A percentile compares a stretch with the other conserved stretches of the same genome.
These are phyloP conservation scores for Komagataella phaffii DNA, from an alignment of 805 yeast genomes.

Conservation along the genomic window DNA sequence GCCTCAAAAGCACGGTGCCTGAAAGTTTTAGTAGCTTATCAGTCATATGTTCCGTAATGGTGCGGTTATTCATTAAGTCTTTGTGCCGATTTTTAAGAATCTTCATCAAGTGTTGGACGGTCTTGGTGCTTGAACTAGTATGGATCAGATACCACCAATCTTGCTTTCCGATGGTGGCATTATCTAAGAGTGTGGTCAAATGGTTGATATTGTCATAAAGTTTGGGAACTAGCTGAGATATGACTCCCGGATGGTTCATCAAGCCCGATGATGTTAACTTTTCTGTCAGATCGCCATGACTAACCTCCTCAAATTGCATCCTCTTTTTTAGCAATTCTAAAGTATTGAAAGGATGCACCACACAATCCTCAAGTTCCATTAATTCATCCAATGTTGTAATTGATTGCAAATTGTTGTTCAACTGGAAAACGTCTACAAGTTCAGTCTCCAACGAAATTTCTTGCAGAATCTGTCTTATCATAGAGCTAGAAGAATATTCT, in stretches of 20 bases:
- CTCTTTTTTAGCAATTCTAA: not conserved
- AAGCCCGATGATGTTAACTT: not conserved
- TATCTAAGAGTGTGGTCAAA: not conserved
- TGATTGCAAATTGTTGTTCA: not conserved
- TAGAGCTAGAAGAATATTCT: not conserved
- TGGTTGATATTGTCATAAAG: not conserved
- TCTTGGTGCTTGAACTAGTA: not conserved
- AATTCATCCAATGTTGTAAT: not conserved
- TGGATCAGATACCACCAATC: not conserved
- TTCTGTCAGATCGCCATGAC: not conserved
- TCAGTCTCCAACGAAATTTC: not conserved
- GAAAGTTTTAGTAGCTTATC: not conserved
- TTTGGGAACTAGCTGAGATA: not conserved
- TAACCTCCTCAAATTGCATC: not conserved
- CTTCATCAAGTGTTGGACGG: not conserved
- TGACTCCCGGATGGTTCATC: not conserved
- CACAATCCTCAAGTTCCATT: not conserved
- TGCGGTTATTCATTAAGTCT: not conserved
- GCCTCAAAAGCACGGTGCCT: not conserved
- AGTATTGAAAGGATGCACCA: not conserved
- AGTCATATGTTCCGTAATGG: not conserved
- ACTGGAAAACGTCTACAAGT: not conserved
- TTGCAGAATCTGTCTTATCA: not conserved
- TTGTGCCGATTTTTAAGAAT: not conserved
- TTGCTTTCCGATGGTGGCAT: not conserved